Evolutionary conservation across 768 basidiomycete genomes (phyloP), one percentile per base, ranked within the genome.

Genomic region (Mycena belliarum): DNA sequence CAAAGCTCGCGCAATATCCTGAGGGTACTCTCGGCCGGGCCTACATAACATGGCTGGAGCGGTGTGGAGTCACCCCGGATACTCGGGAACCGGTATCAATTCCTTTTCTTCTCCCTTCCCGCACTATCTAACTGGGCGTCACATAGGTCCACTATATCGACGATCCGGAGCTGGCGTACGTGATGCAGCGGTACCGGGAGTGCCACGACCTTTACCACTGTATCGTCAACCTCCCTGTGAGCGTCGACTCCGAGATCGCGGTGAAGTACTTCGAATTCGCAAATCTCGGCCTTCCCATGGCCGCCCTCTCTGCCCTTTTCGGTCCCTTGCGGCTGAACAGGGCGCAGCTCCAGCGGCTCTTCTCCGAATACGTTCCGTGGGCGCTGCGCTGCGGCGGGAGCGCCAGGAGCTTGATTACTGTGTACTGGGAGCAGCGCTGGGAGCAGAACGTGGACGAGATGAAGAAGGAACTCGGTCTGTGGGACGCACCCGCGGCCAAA

Each of bases 171-270:
- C 83, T 97, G 12, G 97, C 97, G 24, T 98, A 97, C 72, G 91
- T 98, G 53, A 93, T 99, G 90, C 93, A 95, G 64, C 88, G 96
- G 49, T 99, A 98, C 71, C 88, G 96, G 24, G 95, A 99, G 75
- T 96, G 91, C 62, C 97, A 99, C 73, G 96, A 99, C 74, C 89
- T 98, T 64, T 97, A 98, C 69, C 97, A 99, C 69, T 92, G 91
- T 66, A 82, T 98, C 59, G 87, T 86, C 75, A 85, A 85, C 65
- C 80, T 98, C 10, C 95, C 94, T 0, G 93, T 98, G 56, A 88
- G 87, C 59, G 89, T 96, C 66, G 84, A 90, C 55, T 92, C 89
- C 45, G 97, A 99, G 70, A 81, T 99, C 28, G 93, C 94, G 1
- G 83, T 98, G 71, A 99, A 99, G 69, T 88, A 85, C 65, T 94